phyloP scores from a whole-genome alignment of 306 rosid genomes.

The Echinosophora koreensis region DNA sequence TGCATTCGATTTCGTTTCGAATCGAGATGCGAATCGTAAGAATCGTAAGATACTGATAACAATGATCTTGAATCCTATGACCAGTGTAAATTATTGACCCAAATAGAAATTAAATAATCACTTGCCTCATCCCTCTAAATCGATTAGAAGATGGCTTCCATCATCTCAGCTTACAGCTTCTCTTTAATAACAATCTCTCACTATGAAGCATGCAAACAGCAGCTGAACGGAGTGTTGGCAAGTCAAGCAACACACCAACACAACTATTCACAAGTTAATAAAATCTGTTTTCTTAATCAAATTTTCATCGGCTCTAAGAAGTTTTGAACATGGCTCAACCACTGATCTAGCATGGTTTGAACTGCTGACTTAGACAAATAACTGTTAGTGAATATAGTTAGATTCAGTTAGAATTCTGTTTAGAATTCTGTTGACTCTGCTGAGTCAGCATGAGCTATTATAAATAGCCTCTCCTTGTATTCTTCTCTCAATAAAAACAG shows the following conservation, averaged over 20 bases:
- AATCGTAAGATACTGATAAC: no score
- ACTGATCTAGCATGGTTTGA: neutral
- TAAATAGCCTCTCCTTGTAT: no score
- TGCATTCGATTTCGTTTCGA: no score
- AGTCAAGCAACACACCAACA: neutral
- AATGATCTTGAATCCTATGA: neutral
- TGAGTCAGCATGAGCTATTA: no score
- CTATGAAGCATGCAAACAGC: neutral
- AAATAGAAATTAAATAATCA: neutral
- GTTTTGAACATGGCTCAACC: neutral
- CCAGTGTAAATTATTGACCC: neutral
- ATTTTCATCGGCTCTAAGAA: neutral
- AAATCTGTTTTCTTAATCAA: neutral
- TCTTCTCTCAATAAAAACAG: no score
- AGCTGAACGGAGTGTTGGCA: neutral
- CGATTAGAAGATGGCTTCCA: neutral
- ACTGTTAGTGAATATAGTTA: no score
- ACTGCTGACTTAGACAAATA: no score
- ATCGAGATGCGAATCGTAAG: no score
- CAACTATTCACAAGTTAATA: neutral
- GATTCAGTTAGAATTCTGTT: no score
- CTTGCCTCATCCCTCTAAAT: conserved; percentile 7
- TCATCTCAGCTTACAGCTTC: neutral
- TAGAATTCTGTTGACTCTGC: no score
- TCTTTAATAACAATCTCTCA: neutral